Conservation (phyloP, 345 rosid genomes). For the Salix viminalis region DNA sequence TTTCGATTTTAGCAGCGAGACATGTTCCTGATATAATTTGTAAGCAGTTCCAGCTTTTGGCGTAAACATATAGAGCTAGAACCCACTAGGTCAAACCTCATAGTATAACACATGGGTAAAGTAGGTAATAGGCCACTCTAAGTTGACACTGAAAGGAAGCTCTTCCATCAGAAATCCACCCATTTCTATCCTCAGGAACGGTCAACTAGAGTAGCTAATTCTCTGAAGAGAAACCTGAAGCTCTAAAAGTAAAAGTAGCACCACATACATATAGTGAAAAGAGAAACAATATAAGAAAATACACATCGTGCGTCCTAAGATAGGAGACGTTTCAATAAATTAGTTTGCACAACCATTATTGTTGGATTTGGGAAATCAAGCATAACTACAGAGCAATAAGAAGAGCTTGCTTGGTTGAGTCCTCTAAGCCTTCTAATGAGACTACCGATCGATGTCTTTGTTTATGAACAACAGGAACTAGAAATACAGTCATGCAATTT, state of each 20-base stretch:
- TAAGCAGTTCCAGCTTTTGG: conserved; percentile 10
- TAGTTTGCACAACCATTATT: background rate
- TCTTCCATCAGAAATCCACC: conserved; percentile 71
- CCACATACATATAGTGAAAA: background rate
- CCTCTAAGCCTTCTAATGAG: background rate
- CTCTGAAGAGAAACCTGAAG: conserved; percentile 39
- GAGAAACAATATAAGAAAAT: background rate
- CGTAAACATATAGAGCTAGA: background rate
- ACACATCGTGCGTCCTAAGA: background rate
- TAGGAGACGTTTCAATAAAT: conserved; percentile 3
- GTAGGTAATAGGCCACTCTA: conserved; percentile 6
- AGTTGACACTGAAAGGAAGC: conserved; percentile 37
- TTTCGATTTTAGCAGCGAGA: background rate
- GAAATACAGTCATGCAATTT: background rate
- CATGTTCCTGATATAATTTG: background rate
- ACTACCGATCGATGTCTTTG: background rate
- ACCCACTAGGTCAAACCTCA: conserved; percentile 29
- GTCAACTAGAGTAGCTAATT: conserved; percentile 68
- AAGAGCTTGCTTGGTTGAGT: background rate
- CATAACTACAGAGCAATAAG: background rate
- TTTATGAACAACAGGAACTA: background rate
- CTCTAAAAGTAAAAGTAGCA: conserved; percentile 6
- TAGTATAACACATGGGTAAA: conserved; percentile 2
- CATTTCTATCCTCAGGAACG: conserved; percentile 88
- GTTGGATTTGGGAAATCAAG: background rate